Conservation (phyloP, 345 rosid genomes). For the Nasturtium officinale region DNA sequence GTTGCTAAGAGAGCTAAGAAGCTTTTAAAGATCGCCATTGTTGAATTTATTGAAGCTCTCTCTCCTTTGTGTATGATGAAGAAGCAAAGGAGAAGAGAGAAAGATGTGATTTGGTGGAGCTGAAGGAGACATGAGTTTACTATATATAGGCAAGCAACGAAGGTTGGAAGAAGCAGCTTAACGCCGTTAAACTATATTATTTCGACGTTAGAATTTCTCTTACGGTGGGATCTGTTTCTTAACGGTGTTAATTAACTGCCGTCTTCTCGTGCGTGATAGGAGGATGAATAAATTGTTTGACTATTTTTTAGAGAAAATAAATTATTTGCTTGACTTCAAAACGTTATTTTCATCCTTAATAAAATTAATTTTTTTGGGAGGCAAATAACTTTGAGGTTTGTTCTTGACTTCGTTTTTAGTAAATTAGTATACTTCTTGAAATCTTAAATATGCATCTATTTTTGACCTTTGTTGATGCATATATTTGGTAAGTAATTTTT, state of each 20-base stretch:
- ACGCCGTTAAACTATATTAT: constrained; percentile 37
- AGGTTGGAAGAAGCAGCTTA: constrained; percentile 31
- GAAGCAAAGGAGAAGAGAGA: constrained; percentile 24
- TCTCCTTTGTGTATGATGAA: constrained; percentile 12
- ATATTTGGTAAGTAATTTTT: too few species aligned
- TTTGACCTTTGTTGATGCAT: too few species aligned
- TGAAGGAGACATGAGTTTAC: not conserved
- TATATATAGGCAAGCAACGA: constrained; percentile 37
- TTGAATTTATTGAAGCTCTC: constrained; percentile 26
- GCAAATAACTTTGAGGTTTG: not conserved
- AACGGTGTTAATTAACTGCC: constrained; percentile 27
- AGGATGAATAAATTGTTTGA: not conserved
- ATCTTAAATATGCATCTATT: too few species aligned
- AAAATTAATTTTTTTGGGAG: not conserved
- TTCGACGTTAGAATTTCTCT: constrained; percentile 15
- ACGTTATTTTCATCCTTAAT: not conserved
- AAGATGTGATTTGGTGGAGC: constrained; percentile 35
- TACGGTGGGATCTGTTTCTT: constrained; percentile 16
- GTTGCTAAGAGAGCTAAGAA: constrained; percentile 43
- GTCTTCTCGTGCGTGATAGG: constrained; percentile 15
- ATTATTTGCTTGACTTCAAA: constrained; percentile 21
- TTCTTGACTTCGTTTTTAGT: not conserved
- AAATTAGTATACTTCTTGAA: too few species aligned
- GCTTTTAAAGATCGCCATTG: constrained; percentile 57
- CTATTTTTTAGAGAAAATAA: not conserved